Evolutionary conservation across 345 rosid species (phyloP), one percentile per base, ranked within the genome.

Genomic region (Firmiana major): DNA sequence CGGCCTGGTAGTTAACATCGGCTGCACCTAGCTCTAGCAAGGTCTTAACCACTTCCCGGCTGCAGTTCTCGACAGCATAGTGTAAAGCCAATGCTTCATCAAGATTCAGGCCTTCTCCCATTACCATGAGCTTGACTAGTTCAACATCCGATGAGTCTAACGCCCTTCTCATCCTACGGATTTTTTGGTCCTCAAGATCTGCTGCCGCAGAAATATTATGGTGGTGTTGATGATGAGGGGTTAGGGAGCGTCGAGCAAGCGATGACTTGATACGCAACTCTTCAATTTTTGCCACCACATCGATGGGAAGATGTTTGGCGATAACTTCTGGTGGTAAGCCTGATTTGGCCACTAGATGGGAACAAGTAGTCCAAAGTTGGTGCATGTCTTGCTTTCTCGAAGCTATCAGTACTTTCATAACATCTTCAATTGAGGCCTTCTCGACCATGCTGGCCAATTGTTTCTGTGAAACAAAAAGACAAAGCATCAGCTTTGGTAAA

Each of bases 41-140:
- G 42, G 97, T 97, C 86, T 97, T 97, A 0, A 94, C 99, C 7
- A 97, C 99, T 83, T 97, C 99, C 67, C 99, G 85, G 84, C 96
- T 97, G 79, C 99, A 97, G 76, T 86, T 94, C 81, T 97, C 99
- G 2, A 94, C 99, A 0, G 99, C 97, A 75, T 97, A 94, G 80
- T 97, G 99, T 36, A 94, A 79, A 28, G 99, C 99, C 79, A 97
- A 78, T 42, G 98, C 92, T 74, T 97, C 97, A 71, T 94, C 97
- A 28, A 97, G 89, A 83, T 94, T 97, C 3, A 97, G 91, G n/a
- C 99, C 99, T 86, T 97, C 99, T 11, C 98, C 98, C 99, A 97
- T 97, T 34, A 97, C 99, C 99, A 97, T 97, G 5, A 97, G 93
- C 87, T 94, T 97, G 51, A 97, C 97, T 0, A 97, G 85, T 74